phyloP scores from a whole-genome alignment of 2,329 filamentous ascomycete species.

The Cordyceps fumosorosea region DNA sequence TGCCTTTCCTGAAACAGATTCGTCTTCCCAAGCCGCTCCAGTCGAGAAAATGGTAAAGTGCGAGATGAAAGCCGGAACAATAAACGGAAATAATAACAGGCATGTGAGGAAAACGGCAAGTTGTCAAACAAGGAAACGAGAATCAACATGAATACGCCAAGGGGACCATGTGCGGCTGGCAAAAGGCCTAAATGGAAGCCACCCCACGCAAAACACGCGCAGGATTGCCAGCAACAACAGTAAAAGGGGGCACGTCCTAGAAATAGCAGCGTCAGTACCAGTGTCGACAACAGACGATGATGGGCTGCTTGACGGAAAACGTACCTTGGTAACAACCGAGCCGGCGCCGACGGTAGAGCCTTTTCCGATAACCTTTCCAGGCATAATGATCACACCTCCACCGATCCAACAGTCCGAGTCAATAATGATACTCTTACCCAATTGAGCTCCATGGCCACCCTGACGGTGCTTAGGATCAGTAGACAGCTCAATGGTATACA shows the following conservation, averaged over 20 bases:
- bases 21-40: background rate
- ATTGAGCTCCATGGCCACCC: slow-evolving; percentile 65
- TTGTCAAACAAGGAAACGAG: background rate
- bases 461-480: slow-evolving; percentile 67
- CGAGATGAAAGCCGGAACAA: background rate
- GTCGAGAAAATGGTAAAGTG: background rate
- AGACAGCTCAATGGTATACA: slow-evolving; percentile 69
- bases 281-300: background rate
- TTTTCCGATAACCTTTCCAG: slow-evolving; percentile 72
- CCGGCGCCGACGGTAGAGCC: slow-evolving; percentile 77
- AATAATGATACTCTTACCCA: slow-evolving; percentile 67
- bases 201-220: slow-evolving; percentile 48
- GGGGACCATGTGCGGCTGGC: background rate
- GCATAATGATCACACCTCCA: slow-evolving; percentile 69
- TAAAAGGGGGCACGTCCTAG: slow-evolving; percentile 59
- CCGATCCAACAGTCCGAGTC: slow-evolving; percentile 83
- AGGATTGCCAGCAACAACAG: slow-evolving; percentile 65
- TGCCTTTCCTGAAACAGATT: background rate
- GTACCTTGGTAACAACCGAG: slow-evolving; percentile 73
- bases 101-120: background rate
- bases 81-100: background rate
- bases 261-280: slow-evolving; percentile 13
- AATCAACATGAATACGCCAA: background rate
- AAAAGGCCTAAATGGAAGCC: slow-evolving; percentile 19
- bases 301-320: slow-evolving; percentile 16